phyloP scores from a whole-genome alignment of 139 green algal species.

The Volvox africanus region DNA sequence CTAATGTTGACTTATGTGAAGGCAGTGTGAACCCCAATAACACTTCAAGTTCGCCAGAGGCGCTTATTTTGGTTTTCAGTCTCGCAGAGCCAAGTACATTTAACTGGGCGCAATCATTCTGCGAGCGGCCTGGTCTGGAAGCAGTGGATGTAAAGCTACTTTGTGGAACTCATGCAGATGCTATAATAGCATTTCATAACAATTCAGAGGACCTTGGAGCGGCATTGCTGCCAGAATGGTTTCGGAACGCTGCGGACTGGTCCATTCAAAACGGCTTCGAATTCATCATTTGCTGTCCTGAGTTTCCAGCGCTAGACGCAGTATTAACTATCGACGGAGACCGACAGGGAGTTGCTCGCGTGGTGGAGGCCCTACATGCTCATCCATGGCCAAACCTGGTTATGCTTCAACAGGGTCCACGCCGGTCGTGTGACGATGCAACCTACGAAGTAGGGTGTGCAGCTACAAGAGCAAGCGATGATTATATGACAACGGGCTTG shows the following conservation, averaged over 20 bases:
- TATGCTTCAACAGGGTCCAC: background rate
- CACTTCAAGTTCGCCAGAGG: conserved; percentile 18
- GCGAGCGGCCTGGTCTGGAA: background rate
- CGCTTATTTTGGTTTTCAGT: conserved; percentile 57
- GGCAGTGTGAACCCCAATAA: too few relatives aligned
- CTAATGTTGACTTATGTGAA: background rate
- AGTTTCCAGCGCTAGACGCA: background rate
- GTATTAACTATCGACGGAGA: conserved; percentile 47
- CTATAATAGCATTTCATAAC: background rate
- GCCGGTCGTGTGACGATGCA: background rate
- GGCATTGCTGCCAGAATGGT: background rate
- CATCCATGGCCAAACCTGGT: conserved; percentile 69
- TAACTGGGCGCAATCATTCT: background rate
- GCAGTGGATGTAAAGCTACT: conserved; percentile 53
- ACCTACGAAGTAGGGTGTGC: background rate
- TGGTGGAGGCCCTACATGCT: conserved; percentile 71
- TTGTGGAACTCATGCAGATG: conserved; percentile 53
- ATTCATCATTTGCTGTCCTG: conserved; percentile 46
- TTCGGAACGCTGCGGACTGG: conserved; percentile 46
- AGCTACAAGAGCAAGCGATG: too few relatives aligned
- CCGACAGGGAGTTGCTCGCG: conserved; percentile 56
- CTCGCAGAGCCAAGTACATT: background rate
- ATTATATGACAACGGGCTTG: too few relatives aligned
- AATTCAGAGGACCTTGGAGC: background rate
- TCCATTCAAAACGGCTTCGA: conserved; percentile 46